Conservation (phyloP, 2,329 filamentous ascomycete genomes). For the Mycosphaerella sp. region DNA sequence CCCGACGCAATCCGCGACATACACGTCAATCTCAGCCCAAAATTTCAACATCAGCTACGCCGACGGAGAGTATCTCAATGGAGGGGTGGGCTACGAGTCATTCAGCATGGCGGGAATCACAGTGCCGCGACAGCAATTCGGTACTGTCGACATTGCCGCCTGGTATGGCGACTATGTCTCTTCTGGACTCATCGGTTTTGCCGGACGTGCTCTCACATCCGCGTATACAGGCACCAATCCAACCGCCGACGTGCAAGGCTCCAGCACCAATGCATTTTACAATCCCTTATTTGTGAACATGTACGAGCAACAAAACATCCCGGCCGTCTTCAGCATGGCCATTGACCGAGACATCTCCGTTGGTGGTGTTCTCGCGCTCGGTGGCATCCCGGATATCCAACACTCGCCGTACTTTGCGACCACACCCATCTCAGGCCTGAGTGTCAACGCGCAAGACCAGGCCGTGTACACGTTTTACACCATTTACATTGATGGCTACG, state of each 20-base stretch:
- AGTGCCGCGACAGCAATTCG: slow-evolving; percentile 43
- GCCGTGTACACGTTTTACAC: slow-evolving; percentile 38
- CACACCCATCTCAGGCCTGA: slow-evolving; percentile 33
- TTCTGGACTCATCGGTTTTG: slow-evolving; percentile 48
- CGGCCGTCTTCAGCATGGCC: slow-evolving; percentile 47
- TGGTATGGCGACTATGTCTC: slow-evolving; percentile 35
- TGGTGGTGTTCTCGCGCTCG: slow-evolving; percentile 46
- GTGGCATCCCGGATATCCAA: slow-evolving; percentile 45
- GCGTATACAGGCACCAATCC: slow-evolving; percentile 33
- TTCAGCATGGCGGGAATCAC: slow-evolving; percentile 45
- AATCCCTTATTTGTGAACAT: slow-evolving; percentile 49
- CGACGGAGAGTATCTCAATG: slow-evolving; percentile 39
- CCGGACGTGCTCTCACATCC: slow-evolving; percentile 46
- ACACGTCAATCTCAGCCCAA: slow-evolving; percentile 35
- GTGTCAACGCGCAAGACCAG: slow-evolving; percentile 24
- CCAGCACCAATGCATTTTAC: slow-evolving; percentile 35
- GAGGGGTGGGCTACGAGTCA: slow-evolving; percentile 37
- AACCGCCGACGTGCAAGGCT: slow-evolving; percentile 16
- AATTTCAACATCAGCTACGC: slow-evolving; percentile 44
- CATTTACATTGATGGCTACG: slow-evolving; percentile 33
- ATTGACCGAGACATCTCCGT: slow-evolving; percentile 33
- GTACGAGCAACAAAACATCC: slow-evolving; percentile 40
- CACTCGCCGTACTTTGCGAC: slow-evolving; percentile 33
- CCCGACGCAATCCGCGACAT: slow-evolving; percentile 30
- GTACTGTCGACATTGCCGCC: slow-evolving; percentile 36